These are phyloP conservation scores for Yamadazyma jaroonii DNA, from an alignment of 1,139 yeast genomes.

Conservation along the genomic window DNA sequence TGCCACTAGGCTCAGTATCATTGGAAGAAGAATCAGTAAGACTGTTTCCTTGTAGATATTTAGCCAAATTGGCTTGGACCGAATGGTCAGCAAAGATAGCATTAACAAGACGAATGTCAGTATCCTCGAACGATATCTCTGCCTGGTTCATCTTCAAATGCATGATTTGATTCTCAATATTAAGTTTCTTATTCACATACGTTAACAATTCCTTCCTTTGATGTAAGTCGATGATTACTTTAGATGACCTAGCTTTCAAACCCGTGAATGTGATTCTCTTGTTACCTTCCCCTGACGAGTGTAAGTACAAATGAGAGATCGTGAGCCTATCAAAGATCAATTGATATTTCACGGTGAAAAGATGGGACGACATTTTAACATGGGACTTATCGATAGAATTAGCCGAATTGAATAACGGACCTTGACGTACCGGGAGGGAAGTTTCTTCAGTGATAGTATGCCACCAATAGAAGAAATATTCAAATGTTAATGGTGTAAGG, in stretches of 20 bases:
- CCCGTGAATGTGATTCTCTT: constrained; percentile 68
- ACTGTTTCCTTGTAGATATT: constrained; percentile 29
- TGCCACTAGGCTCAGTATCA: constrained; percentile 9
- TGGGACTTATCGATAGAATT: constrained; percentile 28
- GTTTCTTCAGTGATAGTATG: constrained; percentile 62
- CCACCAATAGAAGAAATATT: constrained; percentile 86
- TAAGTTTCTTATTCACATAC: constrained; percentile 54
- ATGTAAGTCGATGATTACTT: constrained; percentile 76
- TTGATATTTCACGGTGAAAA: constrained; percentile 79
- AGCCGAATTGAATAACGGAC: constrained; percentile 49
- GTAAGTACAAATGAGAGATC: constrained; percentile 68
- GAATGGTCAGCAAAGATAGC: constrained; percentile 65
- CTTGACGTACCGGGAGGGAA: constrained; percentile 75
- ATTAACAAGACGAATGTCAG: constrained; percentile 70
- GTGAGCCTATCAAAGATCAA: constrained; percentile 71
- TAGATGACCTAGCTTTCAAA: constrained; percentile 65
- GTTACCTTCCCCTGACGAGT: constrained; percentile 45
- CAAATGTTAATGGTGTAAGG: constrained; percentile 65
- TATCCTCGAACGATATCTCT: constrained; percentile 65
- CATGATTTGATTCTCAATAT: constrained; percentile 52
- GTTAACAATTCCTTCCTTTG: constrained; percentile 70
- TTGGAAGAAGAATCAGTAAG: constrained; percentile 15
- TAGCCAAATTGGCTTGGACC: constrained; percentile 40
- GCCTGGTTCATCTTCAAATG: constrained; percentile 74
- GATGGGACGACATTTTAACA: constrained; percentile 70